Percentiles rank a stretch among this genome's conserved stretches.
Conservation (phyloP, 2,329 filamentous ascomycete genomes). For the Taxawa tesnikishii region DNA sequence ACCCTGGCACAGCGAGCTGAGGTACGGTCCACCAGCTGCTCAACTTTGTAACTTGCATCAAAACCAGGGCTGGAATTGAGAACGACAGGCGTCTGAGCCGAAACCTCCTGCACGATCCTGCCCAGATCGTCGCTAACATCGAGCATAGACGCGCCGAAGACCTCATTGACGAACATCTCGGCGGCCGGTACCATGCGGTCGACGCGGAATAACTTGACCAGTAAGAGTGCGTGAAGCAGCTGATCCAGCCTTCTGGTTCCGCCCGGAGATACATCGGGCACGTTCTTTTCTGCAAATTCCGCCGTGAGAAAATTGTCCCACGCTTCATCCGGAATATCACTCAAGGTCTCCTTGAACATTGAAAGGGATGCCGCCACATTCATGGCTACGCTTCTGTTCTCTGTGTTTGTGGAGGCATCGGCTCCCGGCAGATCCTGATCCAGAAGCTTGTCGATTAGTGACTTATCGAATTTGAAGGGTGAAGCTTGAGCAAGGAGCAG, state of each 20-base stretch:
- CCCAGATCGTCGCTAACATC: slow-evolving; percentile 78
- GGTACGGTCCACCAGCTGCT: slow-evolving; percentile 78
- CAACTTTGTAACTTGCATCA: slow-evolving; percentile 98
- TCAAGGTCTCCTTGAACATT: slow-evolving; percentile 61
- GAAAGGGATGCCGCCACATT: slow-evolving; percentile 55
- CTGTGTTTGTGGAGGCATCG: slow-evolving; percentile 61
- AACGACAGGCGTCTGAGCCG: slow-evolving; percentile 73
- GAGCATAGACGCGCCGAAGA: slow-evolving; percentile 74
- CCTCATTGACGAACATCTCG: slow-evolving; percentile 75
- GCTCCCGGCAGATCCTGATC: slow-evolving; percentile 63
- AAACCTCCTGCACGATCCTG: slow-evolving; percentile 73
- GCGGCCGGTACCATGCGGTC: slow-evolving; percentile 90
- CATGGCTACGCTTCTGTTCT: slow-evolving; percentile 56
- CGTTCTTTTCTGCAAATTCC: slow-evolving; percentile 73
- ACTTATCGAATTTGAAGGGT: slow-evolving; percentile 92
- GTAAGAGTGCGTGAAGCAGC: slow-evolving; percentile 68
- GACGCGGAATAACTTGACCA: slow-evolving; percentile 90
- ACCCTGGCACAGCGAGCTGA: slow-evolving; percentile 85
- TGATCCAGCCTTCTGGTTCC: slow-evolving; percentile 57
- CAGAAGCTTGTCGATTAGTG: slow-evolving; percentile 73
- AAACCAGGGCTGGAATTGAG: slow-evolving; percentile 93
- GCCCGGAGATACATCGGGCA: slow-evolving; percentile 62
- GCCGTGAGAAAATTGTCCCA: slow-evolving; percentile 79
- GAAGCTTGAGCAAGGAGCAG: slow-evolving; percentile 92
- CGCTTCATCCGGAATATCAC: slow-evolving; percentile 45